Conservation (phyloP, 2,329 filamentous ascomycete species). For the Epichloe bromicola region DNA sequence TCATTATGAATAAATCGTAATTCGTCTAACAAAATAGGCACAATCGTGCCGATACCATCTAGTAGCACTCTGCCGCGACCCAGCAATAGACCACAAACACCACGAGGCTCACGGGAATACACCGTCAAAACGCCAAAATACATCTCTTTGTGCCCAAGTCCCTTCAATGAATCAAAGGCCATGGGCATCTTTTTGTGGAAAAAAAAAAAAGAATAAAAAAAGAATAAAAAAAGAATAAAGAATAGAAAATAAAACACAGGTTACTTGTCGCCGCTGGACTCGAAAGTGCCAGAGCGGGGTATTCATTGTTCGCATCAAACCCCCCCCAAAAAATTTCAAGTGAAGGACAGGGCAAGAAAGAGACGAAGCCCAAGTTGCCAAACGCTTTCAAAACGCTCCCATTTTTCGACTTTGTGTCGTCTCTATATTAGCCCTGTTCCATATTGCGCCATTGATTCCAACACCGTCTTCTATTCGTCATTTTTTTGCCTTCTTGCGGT, state of each 20-base stretch:
- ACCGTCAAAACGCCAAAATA: no score
- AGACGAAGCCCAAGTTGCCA: neutral
- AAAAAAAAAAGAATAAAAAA: no score
- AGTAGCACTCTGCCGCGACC: no score
- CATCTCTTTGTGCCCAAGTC: no score
- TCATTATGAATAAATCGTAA: no score
- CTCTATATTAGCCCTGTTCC: neutral
- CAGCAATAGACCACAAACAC: no score
- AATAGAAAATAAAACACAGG: neutral
- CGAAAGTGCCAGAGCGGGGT: conserved; percentile 4
- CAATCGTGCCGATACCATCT: no score
- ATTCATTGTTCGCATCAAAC: neutral
- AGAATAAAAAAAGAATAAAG: no score
- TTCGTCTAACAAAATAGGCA: no score
- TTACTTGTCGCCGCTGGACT: conserved; percentile 1
- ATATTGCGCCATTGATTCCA: neutral
- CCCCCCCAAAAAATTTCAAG: neutral
- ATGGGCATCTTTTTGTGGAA: no score
- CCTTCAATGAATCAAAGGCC: no score
- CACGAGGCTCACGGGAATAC: no score
- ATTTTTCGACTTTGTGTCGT: neutral
- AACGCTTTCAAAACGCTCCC: neutral
- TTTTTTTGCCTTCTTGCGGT: neutral
- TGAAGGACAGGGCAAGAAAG: neutral
- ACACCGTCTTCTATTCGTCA: neutral